Conservation (phyloP, 176 grass and related monocot species). For the Triticum timopheevii region DNA sequence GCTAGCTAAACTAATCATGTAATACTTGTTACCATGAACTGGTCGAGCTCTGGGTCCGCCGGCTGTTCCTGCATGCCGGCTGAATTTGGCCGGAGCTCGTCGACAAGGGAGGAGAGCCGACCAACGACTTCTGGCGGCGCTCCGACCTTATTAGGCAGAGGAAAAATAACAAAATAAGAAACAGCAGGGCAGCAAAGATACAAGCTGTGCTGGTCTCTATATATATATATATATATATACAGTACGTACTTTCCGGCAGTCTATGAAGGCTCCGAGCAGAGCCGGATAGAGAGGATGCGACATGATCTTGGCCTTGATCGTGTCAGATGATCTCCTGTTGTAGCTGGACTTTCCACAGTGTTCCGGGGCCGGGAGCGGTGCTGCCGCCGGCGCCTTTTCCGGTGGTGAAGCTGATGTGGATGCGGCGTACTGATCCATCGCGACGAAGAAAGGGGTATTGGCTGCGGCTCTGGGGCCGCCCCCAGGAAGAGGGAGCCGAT, state of each 20-base stretch:
- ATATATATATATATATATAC: no score
- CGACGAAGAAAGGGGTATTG: conserved; percentile 17
- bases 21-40: conserved; percentile 63
- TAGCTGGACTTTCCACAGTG: not conserved
- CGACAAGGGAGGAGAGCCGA: conserved; percentile 52
- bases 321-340: conserved; percentile 28
- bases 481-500: conserved; percentile 38
- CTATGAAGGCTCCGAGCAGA: conserved; percentile 69
- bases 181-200: not conserved
- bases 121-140: conserved; percentile 67
- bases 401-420: not conserved
- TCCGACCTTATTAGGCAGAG: conserved; percentile 43
- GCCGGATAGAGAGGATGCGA: conserved; percentile 70
- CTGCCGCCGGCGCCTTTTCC: not conserved
- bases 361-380: not conserved
- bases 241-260: conserved; percentile 57
- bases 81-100: conserved; percentile 43
- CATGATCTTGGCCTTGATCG: conserved; percentile 72
- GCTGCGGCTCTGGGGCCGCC: conserved; percentile 28
- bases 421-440: not conserved
- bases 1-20: not conserved
- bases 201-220: not conserved
- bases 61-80: conserved; percentile 3
- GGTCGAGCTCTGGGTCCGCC: conserved; percentile 74
- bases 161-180: not conserved